phyloP scores from a whole-genome alignment of 345 rosid species.

The Hypericum perforatum region DNA sequence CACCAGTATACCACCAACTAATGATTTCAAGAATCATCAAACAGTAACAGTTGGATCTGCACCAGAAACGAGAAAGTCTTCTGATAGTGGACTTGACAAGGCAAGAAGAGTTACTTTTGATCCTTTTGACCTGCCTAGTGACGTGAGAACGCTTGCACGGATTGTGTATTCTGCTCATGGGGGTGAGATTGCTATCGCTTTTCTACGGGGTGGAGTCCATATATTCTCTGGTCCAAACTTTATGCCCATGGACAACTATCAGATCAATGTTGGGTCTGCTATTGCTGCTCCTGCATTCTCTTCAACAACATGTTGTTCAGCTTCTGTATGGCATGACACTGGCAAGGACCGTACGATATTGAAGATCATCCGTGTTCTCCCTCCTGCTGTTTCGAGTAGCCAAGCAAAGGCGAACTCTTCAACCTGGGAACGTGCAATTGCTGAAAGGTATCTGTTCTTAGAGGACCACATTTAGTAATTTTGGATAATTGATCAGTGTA shows the following conservation, averaged over 20 bases:
- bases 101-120: conserved; percentile 68
- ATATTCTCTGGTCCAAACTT: conserved; percentile 96
- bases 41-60: conserved; percentile 40
- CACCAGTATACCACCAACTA: conserved; percentile 84
- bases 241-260: conserved; percentile 81
- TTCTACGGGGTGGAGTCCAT: conserved; percentile 93
- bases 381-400: conserved; percentile 78
- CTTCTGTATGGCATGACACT: conserved; percentile 93
- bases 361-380: conserved; percentile 92
- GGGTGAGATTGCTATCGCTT: conserved; percentile 94
- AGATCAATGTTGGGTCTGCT: conserved; percentile 90
- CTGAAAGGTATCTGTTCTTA: conserved; percentile 64
- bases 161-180: conserved; percentile 99
- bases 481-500: too few species aligned
- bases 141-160: conserved; percentile 83
- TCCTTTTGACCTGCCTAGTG: conserved; percentile 98
- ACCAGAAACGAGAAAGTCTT: conserved; percentile 39
- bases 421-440: conserved; percentile 94
- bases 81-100: conserved; percentile 50
- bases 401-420: conserved; percentile 70
- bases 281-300: conserved; percentile 99
- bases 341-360: conserved; percentile 72
- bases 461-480: too few species aligned
- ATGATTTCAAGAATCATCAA: conserved; percentile 64
- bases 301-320: conserved; percentile 98